Evolutionary conservation across 441 rosid genomes (phyloP).

Genomic region (Gossypium schwendimanii): DNA sequence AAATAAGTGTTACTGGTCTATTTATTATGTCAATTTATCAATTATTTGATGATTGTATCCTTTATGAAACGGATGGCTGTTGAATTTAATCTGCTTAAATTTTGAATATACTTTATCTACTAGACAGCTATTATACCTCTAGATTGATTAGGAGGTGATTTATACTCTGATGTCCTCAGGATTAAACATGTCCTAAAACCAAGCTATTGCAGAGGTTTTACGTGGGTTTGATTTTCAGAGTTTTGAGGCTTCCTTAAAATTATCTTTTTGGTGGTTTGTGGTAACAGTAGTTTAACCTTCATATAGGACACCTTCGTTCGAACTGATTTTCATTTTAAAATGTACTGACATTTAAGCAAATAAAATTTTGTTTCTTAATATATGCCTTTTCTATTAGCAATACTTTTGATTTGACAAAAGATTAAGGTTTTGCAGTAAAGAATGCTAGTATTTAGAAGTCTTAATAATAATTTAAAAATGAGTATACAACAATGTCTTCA

Average conservation of each 20-base stretch:
- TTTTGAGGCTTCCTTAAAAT: neutral
- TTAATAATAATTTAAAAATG: neutral
- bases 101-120: neutral
- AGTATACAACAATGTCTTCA: neutral
- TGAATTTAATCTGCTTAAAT: too few relatives aligned
- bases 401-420: neutral
- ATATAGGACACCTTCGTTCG: neutral
- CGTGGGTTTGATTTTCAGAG: neutral
- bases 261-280: neutral
- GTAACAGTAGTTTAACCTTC: neutral
- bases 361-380: neutral
- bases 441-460: neutral
- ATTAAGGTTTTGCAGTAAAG: neutral
- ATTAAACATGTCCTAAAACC: neutral
- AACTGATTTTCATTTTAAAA: neutral
- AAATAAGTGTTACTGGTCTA: too few relatives aligned
- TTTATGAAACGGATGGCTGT: too few relatives aligned
- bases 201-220: neutral
- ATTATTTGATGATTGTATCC: too few relatives aligned
- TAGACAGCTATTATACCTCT: neutral
- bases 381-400: neutral
- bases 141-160: neutral
- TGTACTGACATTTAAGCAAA: neutral
- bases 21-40: too few relatives aligned
- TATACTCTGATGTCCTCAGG: neutral